Evolutionary conservation across 768 basidiomycete species (phyloP).

Genomic region (Fistulinella prunicolor): DNA sequence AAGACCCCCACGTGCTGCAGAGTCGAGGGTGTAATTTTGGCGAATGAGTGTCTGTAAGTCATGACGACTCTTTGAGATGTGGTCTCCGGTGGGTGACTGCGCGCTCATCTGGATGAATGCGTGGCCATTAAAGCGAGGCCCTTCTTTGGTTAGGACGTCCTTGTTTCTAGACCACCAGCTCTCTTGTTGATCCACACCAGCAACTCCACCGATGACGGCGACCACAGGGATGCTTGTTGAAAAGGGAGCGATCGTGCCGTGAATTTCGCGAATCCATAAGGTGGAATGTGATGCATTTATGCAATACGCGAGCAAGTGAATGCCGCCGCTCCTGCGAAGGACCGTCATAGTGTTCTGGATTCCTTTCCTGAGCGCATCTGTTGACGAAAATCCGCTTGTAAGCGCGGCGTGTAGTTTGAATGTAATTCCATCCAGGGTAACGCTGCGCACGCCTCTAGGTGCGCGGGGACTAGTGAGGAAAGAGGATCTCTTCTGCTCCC

Average conservation of each 20-base stretch:
- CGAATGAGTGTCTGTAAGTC: constrained; percentile 15
- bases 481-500: background rate
- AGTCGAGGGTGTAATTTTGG: background rate
- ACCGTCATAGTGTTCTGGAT: constrained; percentile 6
- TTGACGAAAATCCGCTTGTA: constrained; percentile 1
- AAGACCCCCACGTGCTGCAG: constrained; percentile 1
- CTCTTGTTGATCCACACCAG: constrained; percentile 7
- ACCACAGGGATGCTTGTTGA: constrained; percentile 9
- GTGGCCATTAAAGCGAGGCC: constrained; percentile 14
- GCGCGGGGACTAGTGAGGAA: background rate
- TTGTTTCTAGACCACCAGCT: constrained; percentile 20
- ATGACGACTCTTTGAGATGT: constrained; percentile 10
- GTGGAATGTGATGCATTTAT: constrained; percentile 12
- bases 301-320: constrained; percentile 22
- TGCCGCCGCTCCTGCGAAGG: constrained; percentile 16
- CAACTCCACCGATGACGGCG: constrained; percentile 17
- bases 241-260: constrained; percentile 8
- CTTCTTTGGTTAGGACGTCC: constrained; percentile 5
- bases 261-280: constrained; percentile 11
- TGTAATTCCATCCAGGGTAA: constrained; percentile 16
- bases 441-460: constrained; percentile 3
- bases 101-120: constrained; percentile 12
- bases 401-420: constrained; percentile 11
- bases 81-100: constrained; percentile 2
- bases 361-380: background rate